Evolutionary conservation across 257 asterid genomes (phyloP).

Genomic region (Ehretia macrophylla): DNA sequence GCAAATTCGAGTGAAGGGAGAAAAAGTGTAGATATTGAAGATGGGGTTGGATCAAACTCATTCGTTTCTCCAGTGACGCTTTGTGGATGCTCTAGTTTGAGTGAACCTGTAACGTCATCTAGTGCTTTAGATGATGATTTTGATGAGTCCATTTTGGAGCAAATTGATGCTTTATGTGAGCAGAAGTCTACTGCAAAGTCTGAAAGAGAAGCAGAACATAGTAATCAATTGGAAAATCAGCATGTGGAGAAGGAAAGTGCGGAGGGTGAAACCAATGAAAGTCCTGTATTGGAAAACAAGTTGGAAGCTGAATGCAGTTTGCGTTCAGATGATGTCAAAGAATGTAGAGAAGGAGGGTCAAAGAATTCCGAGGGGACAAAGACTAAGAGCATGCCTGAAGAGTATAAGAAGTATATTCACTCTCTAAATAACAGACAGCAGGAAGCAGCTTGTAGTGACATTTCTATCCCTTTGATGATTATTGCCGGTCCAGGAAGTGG

Average conservation of each 20-base stretch:
- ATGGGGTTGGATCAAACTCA: conserved; percentile 18
- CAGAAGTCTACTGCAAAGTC: conserved; percentile 40
- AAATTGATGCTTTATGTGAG: conserved; percentile 75
- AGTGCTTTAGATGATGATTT: conserved; percentile 49
- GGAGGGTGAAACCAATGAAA: conserved; percentile 23
- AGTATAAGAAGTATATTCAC: conserved; percentile 56
- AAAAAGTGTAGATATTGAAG: conserved; percentile 20
- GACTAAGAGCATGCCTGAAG: conserved; percentile 64
- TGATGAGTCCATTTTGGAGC: conserved; percentile 67
- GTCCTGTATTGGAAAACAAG: conserved; percentile 22
- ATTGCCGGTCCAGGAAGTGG: conserved; percentile 99
- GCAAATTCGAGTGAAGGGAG: conserved; percentile 17
- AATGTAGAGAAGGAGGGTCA: conserved; percentile 20
- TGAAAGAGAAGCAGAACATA: conserved; percentile 24
- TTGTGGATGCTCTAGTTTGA: conserved; percentile 19
- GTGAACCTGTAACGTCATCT: conserved; percentile 21
- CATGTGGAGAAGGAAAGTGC: conserved; percentile 23
- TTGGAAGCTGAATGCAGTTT: conserved; percentile 25
- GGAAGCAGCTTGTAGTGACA: conserved; percentile 94
- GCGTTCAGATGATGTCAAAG: conserved; percentile 27
- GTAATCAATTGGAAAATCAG: conserved; percentile 22
- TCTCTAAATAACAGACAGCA: conserved; percentile 81
- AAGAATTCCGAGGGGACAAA: conserved; percentile 23
- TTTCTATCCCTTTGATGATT: conserved; percentile 75
- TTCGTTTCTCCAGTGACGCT: conserved; percentile 36